Evolutionary conservation across 129 eudicot genomes (phyloP).

Genomic region (Apium graveolens): DNA sequence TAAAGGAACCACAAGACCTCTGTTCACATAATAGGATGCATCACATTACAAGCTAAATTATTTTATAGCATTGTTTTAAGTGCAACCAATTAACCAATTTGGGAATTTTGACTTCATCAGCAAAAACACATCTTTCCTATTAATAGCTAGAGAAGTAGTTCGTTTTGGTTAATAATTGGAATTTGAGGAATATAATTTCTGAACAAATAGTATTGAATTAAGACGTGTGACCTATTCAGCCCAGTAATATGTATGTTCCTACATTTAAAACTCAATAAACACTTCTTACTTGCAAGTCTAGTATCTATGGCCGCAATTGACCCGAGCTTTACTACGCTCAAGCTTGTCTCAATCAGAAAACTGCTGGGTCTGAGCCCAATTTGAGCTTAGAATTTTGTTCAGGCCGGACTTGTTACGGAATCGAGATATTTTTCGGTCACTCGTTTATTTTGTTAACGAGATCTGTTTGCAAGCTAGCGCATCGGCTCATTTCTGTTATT

Average conservation of each 20-base stretch:
- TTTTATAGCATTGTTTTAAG: background rate
- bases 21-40: no score
- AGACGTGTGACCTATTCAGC: background rate
- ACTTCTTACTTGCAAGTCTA: background rate
- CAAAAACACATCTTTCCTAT: background rate
- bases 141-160: background rate
- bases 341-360: no score
- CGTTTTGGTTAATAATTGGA: background rate
- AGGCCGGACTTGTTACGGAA: background rate
- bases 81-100: background rate
- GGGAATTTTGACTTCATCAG: background rate
- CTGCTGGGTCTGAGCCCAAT: no score
- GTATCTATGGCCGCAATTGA: background rate
- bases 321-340: no score
- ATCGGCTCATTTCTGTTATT: background rate
- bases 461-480: background rate
- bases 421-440: background rate
- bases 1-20: no score
- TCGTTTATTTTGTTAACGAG: background rate
- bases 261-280: background rate
- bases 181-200: background rate
- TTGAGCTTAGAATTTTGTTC: background rate
- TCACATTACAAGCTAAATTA: background rate
- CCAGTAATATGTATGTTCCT: background rate
- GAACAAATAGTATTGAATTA: background rate